A percentile compares a stretch with the other conserved stretches of the same genome.
Evolutionary conservation across 2,329 filamentous ascomycete genomes (phyloP).

Genomic region (Fusarium buxicola): DNA sequence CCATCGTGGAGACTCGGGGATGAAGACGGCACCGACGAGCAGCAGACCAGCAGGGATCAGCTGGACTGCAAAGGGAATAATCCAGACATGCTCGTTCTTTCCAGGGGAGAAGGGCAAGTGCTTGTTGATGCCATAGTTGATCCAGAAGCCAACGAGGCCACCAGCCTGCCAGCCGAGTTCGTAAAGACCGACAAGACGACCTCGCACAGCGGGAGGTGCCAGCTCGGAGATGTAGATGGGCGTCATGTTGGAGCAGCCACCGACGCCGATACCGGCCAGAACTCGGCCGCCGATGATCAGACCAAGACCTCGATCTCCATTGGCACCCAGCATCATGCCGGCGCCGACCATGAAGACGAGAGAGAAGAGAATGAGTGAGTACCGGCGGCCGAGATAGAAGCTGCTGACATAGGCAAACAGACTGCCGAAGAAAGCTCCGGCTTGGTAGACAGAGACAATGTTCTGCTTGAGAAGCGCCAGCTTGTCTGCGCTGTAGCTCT

Average conservation of each 20-base stretch:
- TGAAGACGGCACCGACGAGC: slow-evolving; percentile 67
- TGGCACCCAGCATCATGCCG: slow-evolving; percentile 77
- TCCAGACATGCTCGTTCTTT: slow-evolving; percentile 63
- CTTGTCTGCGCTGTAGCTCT: slow-evolving; percentile 57
- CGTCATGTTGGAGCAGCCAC: slow-evolving; percentile 71
- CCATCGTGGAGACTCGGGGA: slow-evolving; percentile 77
- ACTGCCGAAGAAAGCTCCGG: slow-evolving; percentile 86
- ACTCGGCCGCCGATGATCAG: slow-evolving; percentile 72
- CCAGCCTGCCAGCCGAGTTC: slow-evolving; percentile 75
- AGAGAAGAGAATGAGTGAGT: slow-evolving; percentile 70
- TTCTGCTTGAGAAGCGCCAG: slow-evolving; percentile 75
- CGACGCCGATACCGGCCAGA: slow-evolving; percentile 72
- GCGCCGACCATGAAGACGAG: slow-evolving; percentile 76
- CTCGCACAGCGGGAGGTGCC: slow-evolving; percentile 71
- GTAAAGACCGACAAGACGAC: slow-evolving; percentile 74
- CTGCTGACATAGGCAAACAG: slow-evolving; percentile 74
- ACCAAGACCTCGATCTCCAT: slow-evolving; percentile 70
- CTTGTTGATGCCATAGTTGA: slow-evolving; percentile 71
- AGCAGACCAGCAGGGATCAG: slow-evolving; percentile 74
- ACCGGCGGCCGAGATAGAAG: slow-evolving; percentile 75
- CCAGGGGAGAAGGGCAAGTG: slow-evolving; percentile 57
- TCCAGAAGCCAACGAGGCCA: slow-evolving; percentile 73
- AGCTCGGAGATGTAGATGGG: slow-evolving; percentile 72
- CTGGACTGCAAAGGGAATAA: slow-evolving; percentile 74
- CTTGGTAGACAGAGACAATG: slow-evolving; percentile 85